These are phyloP conservation scores for Ceratocystis destructans DNA, from an alignment of 2,329 filamentous ascomycete genomes.

Conservation along the genomic window DNA sequence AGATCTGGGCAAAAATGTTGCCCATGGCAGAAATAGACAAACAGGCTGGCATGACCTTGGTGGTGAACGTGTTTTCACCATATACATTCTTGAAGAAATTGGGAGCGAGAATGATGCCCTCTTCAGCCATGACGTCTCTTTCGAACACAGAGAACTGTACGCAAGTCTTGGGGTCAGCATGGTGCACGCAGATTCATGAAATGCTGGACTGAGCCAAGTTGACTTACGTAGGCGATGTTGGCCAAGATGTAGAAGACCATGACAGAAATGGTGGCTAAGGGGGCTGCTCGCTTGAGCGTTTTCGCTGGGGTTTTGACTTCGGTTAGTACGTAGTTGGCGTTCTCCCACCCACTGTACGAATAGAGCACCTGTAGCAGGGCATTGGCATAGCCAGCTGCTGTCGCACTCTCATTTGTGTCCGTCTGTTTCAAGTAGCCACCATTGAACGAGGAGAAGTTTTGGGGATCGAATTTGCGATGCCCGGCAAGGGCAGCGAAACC, in stretches of 20 bases:
- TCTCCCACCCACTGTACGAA: slow-evolving; percentile 51
- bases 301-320: slow-evolving; percentile 43
- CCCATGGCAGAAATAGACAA: slow-evolving; percentile 48
- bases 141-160: slow-evolving; percentile 43
- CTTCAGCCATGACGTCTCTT: slow-evolving; percentile 42
- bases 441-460: slow-evolving; percentile 42
- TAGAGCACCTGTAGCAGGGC: slow-evolving; percentile 46
- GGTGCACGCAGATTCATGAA: no score
- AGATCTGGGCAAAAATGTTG: slow-evolving; percentile 39
- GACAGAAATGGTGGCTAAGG: slow-evolving; percentile 37
- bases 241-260: slow-evolving; percentile 49
- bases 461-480: slow-evolving; percentile 34
- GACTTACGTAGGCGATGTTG: slow-evolving; percentile 43
- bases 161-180: no score
- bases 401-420: not conserved
- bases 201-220: no score
- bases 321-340: slow-evolving; percentile 47
- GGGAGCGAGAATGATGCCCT: slow-evolving; percentile 46
- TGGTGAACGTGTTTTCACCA: slow-evolving; percentile 37
- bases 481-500: slow-evolving; percentile 45
- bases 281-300: slow-evolving; percentile 42
- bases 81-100: slow-evolving; percentile 50
- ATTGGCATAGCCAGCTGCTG: slow-evolving; percentile 24
- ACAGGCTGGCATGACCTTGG: slow-evolving; percentile 37
- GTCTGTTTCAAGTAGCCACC: slow-evolving; percentile 24